Base-by-base conservation (phyloP, 2,329 filamentous ascomycete species). In the Clonostachys rosea region DNA sequence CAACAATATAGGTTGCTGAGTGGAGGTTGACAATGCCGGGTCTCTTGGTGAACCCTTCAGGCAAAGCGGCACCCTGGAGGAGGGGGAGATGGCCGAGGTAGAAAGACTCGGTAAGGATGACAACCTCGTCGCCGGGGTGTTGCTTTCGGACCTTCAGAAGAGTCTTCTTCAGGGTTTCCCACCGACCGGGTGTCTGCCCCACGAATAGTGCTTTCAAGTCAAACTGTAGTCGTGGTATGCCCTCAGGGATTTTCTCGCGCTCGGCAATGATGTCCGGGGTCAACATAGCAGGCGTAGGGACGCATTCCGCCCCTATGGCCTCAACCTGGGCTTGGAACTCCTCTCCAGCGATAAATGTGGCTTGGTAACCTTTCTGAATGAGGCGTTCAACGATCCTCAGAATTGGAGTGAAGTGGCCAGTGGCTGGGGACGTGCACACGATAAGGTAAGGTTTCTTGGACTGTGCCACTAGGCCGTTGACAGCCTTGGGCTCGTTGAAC, bases 51-150 rank as follows among this genome's bases (percentile, higher is more conserved):
- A 56, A 76, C 16, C 58, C 72, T 54, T 52, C 58, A 13, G 58
- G 71, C 48, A 65, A 58, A 3, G 69, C 62, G 2, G 63, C 64
- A 3, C 70, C 70, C 33, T 61, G 54, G 2, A 55, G 52, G 44
- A 72, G 63, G 0, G 73, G 70, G 1, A 65, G 50, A 11, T 61
- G 51, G 1, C 69, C 72, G 46, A 64, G 57, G 41, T 64, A 68
- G 4, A 62, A 54, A 4, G 60, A 56, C 52, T 78, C 75, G 34
- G 61, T 60, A n/a, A 78, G 45, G 12, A 74, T 56, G 17, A 78
- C 50, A 30, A 78, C 60, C 33, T 70, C 59, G 9, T 66, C 60
- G 5, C 50, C 51, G 4, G 65, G 62, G 34, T 69, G 58, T 3
- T 59, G 47, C 8, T 58, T 56, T 3, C 60, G 58, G 33, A 67